phyloP scores from a whole-genome alignment of 164 flowering plant genomes.

The Vitis labrusca region DNA sequence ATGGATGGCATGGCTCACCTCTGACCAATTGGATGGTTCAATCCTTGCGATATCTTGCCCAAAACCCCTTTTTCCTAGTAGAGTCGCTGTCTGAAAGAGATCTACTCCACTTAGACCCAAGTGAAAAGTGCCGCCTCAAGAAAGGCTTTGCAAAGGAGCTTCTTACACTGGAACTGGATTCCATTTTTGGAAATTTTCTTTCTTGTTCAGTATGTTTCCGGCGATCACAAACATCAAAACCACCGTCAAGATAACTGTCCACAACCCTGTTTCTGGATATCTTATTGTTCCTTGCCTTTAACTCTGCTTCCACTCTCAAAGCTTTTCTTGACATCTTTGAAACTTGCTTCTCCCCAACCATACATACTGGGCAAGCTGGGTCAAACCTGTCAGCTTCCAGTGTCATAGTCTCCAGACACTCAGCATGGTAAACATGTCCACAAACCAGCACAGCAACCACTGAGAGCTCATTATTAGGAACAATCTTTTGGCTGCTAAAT shows the following conservation, averaged over 20 bases:
- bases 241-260: conserved; percentile 48
- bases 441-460: conserved; percentile 78
- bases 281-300: conserved; percentile 47
- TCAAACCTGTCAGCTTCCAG: conserved; percentile 62
- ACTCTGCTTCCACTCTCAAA: conserved; percentile 52
- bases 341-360: conserved; percentile 58
- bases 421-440: conserved; percentile 92
- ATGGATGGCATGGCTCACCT: conserved; percentile 11
- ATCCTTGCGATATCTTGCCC: conserved; percentile 62
- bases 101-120: conserved; percentile 54
- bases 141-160: conserved; percentile 63
- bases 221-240: conserved; percentile 26
- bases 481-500: conserved; percentile 39
- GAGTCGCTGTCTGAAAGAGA: conserved; percentile 47
- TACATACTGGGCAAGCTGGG: conserved; percentile 81
- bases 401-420: conserved; percentile 79
- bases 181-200: conserved; percentile 49
- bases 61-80: conserved; percentile 58
- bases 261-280: conserved; percentile 58
- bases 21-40: conserved; percentile 18
- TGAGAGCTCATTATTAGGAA: conserved; percentile 45
- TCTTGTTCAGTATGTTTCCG: conserved; percentile 29
- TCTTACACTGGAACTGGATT: conserved; percentile 53
- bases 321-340: conserved; percentile 52
- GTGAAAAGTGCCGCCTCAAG: conserved; percentile 74